Base-by-base conservation (phyloP, 129 eudicot genomes). In the Arctium lappa region DNA sequence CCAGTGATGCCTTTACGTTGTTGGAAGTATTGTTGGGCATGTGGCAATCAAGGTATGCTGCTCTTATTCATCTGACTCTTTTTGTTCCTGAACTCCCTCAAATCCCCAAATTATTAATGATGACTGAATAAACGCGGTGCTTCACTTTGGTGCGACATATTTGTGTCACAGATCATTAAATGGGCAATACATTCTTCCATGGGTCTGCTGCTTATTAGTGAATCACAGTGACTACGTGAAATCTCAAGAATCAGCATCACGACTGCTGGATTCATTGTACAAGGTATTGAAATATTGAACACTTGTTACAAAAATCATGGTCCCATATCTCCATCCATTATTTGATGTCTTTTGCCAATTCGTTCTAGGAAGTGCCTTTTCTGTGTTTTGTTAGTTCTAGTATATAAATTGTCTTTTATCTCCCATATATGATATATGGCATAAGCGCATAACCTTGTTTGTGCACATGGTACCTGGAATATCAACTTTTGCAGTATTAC, bases 161-260 rank as follows among this genome's bases (percentile, higher is more conserved):
- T 72, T 78, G 27, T 73, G 84, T 79, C 62, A 80, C 91, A 95
- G 98, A 85, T 88, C 97, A 69, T 82, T 76, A 82, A 78, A 78
- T 72, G 95, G 87, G 73, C 86, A 85, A 79, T 82, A 83, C 82
- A 82, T 93, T 86, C 91, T 95, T 80, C 94, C 97, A 29, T 94
- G 98, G 98, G 85, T 94, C 40, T 82, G 84, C 80, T 88, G 94
- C 80, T 72, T 92, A 75, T 80, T 95, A 83, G 92, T 89, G 80
- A 85, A 86, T 82, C 95, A 93, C 69, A 66, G 91, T 33, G 82
- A 88, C 48, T 91, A 87, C 69, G 65, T 91, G 60, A 86, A 82
- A 76, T 82, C 93, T 62, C 87, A 88, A 87, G 98, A 95, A 85
- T 77, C 92, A 48, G 87, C 80, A 40, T 76, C 86, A 81, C 87